Evolutionary conservation across 208 protist genomes (phyloP).

Genomic region (Porcisia hertigi): DNA sequence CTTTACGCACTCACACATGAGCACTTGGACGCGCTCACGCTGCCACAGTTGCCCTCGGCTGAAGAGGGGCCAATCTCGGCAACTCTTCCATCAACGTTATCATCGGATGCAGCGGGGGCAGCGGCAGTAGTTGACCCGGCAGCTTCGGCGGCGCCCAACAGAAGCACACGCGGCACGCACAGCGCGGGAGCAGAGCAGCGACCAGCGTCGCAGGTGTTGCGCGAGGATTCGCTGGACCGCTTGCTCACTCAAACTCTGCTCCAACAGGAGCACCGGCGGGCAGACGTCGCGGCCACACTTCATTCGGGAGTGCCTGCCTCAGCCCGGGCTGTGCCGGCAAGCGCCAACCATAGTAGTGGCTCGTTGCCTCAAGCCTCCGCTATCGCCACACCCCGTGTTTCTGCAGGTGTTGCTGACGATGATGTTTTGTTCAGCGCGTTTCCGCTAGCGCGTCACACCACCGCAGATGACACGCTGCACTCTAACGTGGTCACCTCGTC

Average conservation of each 20-base stretch:
- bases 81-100: background rate
- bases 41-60: conserved; percentile 1
- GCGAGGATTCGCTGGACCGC: conserved; percentile 4
- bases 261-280: background rate
- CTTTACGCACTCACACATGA: conserved; percentile 87
- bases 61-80: background rate
- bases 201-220: background rate
- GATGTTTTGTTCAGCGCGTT: conserved; percentile 12
- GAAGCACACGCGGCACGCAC: background rate
- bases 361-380: background rate
- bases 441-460: conserved; percentile 3
- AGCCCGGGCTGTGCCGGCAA: background rate
- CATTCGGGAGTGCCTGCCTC: background rate
- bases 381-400: background rate
- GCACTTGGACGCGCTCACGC: conserved; percentile 60
- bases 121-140: background rate
- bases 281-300: background rate
- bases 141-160: background rate
- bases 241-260: background rate
- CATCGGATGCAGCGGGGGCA: background rate
- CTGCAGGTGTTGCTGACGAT: background rate
- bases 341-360: too few relatives aligned
- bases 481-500: background rate
- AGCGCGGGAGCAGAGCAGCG: background rate
- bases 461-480: conserved; percentile 8